phyloP scores from a whole-genome alignment of 2,329 filamentous ascomycete species.

The Geosmithia putterillii region DNA sequence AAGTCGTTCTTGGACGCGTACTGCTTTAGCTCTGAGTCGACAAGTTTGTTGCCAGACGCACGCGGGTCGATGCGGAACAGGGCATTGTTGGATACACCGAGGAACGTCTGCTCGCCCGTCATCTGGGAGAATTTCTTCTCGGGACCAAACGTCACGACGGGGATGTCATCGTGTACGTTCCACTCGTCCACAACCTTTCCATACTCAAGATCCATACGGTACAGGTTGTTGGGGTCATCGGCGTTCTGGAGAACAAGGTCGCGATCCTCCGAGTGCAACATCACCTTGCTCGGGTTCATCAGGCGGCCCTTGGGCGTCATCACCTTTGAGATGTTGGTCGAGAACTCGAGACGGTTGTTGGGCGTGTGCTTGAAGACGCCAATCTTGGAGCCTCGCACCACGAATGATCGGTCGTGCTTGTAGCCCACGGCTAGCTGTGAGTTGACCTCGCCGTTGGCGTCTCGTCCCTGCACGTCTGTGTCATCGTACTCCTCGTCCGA shows the following conservation, averaged over 20 bases:
- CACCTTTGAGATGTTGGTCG: constrained; percentile 93
- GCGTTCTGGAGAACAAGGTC: constrained; percentile 83
- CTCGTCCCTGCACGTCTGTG: constrained; percentile 52
- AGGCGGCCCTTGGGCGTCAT: constrained; percentile 75
- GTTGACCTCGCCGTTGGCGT: constrained; percentile 68
- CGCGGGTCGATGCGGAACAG: constrained; percentile 91
- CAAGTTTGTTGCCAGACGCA: constrained; percentile 79
- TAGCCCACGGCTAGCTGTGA: constrained; percentile 92
- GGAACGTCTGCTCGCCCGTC: constrained; percentile 88
- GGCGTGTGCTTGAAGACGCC: constrained; percentile 95
- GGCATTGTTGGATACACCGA: constrained; percentile 86
- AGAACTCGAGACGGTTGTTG: constrained; percentile 88
- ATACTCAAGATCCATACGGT: constrained; percentile 95
- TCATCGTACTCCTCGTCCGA: constrained; percentile 60
- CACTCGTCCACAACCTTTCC: constrained; percentile 98
- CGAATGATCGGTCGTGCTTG: constrained; percentile 93
- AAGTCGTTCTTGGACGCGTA: constrained; percentile 97
- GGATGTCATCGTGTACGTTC: constrained; percentile 95
- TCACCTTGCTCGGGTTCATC: constrained; percentile 92
- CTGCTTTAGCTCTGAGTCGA: constrained; percentile 87
- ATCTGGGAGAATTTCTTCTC: constrained; percentile 98
- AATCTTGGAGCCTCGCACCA: constrained; percentile 94
- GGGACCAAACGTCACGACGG: constrained; percentile 81
- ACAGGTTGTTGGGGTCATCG: constrained; percentile 77
- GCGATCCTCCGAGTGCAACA: constrained; percentile 83